Base-by-base conservation (phyloP, 495 filamentous ascomycete species). In the Terfezia claveryi region DNA sequence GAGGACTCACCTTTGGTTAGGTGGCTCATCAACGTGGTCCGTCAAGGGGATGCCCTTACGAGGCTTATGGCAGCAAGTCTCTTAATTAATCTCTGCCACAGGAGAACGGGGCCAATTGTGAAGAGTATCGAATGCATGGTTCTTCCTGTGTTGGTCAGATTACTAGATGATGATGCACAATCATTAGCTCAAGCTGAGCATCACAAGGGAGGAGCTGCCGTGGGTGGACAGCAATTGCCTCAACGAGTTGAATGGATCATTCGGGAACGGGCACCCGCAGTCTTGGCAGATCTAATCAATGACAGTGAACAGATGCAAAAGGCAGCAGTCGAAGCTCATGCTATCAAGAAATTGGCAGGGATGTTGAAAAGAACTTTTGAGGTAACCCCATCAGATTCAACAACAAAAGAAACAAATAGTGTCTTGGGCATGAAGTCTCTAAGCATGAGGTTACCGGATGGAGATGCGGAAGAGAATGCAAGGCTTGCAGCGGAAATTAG, bases 31-130 rank as follows among this genome's bases (percentile, higher is more conserved):
- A 72, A 77, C 54, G 64, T 85, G 12, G 73, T 81, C 27, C 74
- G 85, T 58, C 75, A 76, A 11, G 74, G 77, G 52, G 68, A 68
- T 49, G 80, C 79, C 8, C 70, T 80, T 60, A 74, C 77, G 36
- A 76, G 85, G 27, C 67, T 94, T 52, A 81, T 81, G 74, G 83
- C 92, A n/a, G 78, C 82, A 16, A 81, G 80, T 46, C 71, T 94
- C 2, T 71, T 94, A 38, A 79, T 83, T 2, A 78, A 78, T n/a
- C 70, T 92, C 8, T 85, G 80, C 65, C 79, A 82, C 54, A 78
- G 78, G 1, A 72, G 87, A 54, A 74, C 79, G 2, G 75, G 74
- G 54, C 41, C 41, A 20, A 46, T 46, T 46, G 41, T 46, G 41
- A 81, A 76, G 60, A 52, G 52, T 67, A 74, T 56, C 72, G 82